Evolutionary conservation across 768 basidiomycete species (phyloP).

Genomic region (Floccularia luteovirens): DNA sequence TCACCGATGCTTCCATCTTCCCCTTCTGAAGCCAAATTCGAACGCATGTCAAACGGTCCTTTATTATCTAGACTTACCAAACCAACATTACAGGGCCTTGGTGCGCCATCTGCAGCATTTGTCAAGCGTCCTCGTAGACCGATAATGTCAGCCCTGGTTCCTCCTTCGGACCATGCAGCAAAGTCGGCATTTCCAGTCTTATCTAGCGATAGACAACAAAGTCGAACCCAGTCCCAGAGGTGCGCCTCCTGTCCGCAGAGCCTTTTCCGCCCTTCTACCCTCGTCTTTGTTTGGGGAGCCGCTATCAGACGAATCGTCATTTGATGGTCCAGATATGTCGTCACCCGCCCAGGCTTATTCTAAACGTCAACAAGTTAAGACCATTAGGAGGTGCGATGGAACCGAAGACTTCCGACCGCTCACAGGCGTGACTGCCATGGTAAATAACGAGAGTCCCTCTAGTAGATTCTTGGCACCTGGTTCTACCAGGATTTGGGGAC

Average conservation of each 20-base stretch:
- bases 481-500: slow-evolving; percentile 82
- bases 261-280: slow-evolving; percentile 67
- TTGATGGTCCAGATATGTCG: slow-evolving; percentile 63
- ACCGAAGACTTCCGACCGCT: slow-evolving; percentile 74
- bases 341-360: slow-evolving; percentile 80
- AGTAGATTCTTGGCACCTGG: slow-evolving; percentile 51
- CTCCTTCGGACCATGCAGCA: slow-evolving; percentile 30
- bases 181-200: slow-evolving; percentile 37
- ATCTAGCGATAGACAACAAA: slow-evolving; percentile 15
- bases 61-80: slow-evolving; percentile 37
- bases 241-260: slow-evolving; percentile 53
- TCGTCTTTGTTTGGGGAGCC: slow-evolving; percentile 47
- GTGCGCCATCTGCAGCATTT: slow-evolving; percentile 43
- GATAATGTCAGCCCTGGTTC: slow-evolving; percentile 55
- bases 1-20: slow-evolving; percentile 45
- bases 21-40: slow-evolving; percentile 39
- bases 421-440: slow-evolving; percentile 55
- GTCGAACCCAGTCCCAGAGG: slow-evolving; percentile 23
- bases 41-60: slow-evolving; percentile 42
- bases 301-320: slow-evolving; percentile 49
- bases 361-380: slow-evolving; percentile 69
- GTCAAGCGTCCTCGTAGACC: slow-evolving; percentile 60
- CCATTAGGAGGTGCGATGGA: slow-evolving; percentile 73
- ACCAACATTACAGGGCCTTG: slow-evolving; percentile 45
- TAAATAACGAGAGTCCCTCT: slow-evolving; percentile 49